Conservation (phyloP, 2,329 filamentous ascomycete species). For the Plenodomus lindquistii region DNA sequence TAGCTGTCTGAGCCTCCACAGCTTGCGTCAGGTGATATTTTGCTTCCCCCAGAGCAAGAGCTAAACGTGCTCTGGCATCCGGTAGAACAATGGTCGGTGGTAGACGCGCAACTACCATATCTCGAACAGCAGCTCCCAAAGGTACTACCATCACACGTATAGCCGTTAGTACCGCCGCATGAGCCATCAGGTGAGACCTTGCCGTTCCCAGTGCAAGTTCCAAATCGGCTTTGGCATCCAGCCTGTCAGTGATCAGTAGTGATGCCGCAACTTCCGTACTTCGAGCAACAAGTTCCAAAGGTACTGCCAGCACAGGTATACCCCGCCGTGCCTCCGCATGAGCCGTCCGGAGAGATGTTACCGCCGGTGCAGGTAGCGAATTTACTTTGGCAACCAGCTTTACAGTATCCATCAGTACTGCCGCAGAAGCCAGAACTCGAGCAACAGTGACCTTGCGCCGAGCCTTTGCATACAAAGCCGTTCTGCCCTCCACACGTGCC, state of each 20-base stretch:
- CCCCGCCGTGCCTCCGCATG: slow-evolving; percentile 8
- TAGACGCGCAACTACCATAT: slow-evolving; percentile 17
- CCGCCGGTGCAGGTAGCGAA: slow-evolving; percentile 20
- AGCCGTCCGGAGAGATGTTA: slow-evolving; percentile 11
- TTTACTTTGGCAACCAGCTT: slow-evolving; percentile 22
- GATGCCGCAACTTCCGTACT: slow-evolving; percentile 2
- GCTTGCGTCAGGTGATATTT: slow-evolving; percentile 12
- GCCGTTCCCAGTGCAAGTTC: slow-evolving; percentile 2
- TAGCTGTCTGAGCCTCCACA: slow-evolving; percentile 12
- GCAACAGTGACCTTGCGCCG: slow-evolving; percentile 7
- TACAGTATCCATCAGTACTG: slow-evolving; percentile 15
- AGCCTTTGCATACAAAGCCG: slow-evolving; percentile 6
- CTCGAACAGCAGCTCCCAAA: slow-evolving; percentile 19
- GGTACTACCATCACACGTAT: slow-evolving; percentile 11
- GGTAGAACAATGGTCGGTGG: slow-evolving; percentile 12
- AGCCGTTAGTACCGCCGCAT: slow-evolving; percentile 13
- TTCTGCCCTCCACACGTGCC: slow-evolving; percentile 5
- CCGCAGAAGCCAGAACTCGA: slow-evolving; percentile 6
- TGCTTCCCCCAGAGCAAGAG: slow-evolving; percentile 8
- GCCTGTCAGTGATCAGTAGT: slow-evolving; percentile 6
- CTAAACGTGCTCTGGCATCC: slow-evolving; percentile 21
- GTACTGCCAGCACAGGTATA: slow-evolving; percentile 7
- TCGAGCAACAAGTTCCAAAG: slow-evolving; percentile 10
- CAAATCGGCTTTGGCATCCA: slow-evolving; percentile 14
- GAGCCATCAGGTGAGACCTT: slow-evolving; percentile 12